phyloP scores from a whole-genome alignment of 2,329 filamentous ascomycete species.

The Xylariaceae sp. region DNA sequence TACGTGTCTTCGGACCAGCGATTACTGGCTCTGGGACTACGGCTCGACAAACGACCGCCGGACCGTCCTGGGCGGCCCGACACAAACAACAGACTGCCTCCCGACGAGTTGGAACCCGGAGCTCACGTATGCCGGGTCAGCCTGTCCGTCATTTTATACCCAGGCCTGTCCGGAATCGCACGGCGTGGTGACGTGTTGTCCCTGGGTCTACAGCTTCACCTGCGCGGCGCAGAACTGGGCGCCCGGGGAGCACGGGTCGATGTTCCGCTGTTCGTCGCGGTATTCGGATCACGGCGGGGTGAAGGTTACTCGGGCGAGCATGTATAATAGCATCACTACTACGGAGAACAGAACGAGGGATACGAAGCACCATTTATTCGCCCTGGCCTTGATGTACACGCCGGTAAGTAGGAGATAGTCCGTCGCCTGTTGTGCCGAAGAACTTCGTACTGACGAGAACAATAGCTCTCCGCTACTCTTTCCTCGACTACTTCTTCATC shows the following conservation, averaged over 20 bases:
- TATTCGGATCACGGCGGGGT: constrained; percentile 1
- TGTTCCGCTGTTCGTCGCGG: constrained; percentile 21
- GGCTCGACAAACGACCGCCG: constrained; percentile 6
- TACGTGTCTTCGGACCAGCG: constrained; percentile 18
- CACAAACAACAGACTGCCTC: constrained; percentile 26
- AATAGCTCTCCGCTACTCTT: too few relatives aligned
- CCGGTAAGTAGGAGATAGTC: constrained; percentile 14
- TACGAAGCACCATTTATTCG: constrained; percentile 16
- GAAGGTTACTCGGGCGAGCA: constrained; percentile 16
- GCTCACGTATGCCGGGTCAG: constrained; percentile 20
- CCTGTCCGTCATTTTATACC: constrained; percentile 26
- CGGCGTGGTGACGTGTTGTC: constrained; percentile 26
- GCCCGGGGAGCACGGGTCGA: constrained; percentile 6
- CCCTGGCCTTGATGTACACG: constrained; percentile 23
- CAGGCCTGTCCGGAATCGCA: constrained; percentile 19
- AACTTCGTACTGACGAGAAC: too few relatives aligned
- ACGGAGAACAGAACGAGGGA: constrained; percentile 3
- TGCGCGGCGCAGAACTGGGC: constrained; percentile 7
- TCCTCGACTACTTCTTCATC: too few relatives aligned
- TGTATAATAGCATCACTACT: constrained; percentile 2
- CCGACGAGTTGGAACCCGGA: constrained; percentile 20
- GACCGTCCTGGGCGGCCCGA: constrained; percentile 26
- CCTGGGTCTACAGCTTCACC: constrained; percentile 17
- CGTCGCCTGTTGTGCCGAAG: too few relatives aligned
- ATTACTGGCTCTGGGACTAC: constrained; percentile 25